Conservation (phyloP, 179 eudicot genomes). For the Spinacia oleracea region DNA sequence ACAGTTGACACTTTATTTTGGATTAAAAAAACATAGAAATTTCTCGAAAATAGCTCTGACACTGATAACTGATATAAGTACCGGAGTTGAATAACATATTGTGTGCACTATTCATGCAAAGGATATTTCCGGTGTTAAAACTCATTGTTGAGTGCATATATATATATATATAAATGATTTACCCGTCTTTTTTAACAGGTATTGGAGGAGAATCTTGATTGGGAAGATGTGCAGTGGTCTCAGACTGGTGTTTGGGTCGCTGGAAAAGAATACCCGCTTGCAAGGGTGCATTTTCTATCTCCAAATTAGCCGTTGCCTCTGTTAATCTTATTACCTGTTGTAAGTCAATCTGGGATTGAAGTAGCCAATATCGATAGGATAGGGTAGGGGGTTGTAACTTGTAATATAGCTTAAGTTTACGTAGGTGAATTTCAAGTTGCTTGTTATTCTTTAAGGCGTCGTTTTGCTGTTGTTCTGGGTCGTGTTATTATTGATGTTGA, state of each 20-base stretch:
- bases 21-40: too few relatives aligned
- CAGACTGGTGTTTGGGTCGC: constrained; percentile 88
- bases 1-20: too few relatives aligned
- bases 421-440: background rate
- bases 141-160: background rate
- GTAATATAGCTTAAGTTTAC: background rate
- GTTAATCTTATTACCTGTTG: background rate
- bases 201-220: constrained; percentile 83
- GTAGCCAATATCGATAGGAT: background rate
- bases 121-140: background rate
- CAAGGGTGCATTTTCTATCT: constrained; percentile 84
- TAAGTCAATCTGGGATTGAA: background rate
- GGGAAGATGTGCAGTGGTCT: constrained; percentile 98
- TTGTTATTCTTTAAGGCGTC: background rate
- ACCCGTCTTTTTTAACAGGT: constrained; percentile 47
- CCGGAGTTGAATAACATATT: too few relatives aligned
- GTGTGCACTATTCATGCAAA: background rate
- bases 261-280: constrained; percentile 87
- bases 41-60: too few relatives aligned
- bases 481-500: background rate
- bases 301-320: constrained; percentile 41
- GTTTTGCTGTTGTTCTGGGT: background rate
- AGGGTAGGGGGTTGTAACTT: constrained; percentile 9
- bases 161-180: background rate
- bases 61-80: too few relatives aligned